Conservation (phyloP, 2,329 filamentous ascomycete genomes). For the Parafenestella ontariensis region DNA sequence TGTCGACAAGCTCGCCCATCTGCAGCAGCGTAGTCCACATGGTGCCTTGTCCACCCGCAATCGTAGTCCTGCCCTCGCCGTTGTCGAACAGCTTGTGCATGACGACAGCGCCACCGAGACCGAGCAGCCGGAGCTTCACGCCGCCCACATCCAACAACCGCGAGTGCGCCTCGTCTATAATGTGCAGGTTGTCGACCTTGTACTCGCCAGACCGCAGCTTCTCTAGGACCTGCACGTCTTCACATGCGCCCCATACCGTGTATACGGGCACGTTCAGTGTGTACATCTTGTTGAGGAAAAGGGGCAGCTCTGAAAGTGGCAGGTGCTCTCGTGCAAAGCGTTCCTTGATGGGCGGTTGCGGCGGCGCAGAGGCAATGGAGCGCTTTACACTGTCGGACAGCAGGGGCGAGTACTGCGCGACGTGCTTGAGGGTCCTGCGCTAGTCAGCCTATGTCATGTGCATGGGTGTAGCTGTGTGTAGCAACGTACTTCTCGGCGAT, state of each 20-base stretch:
- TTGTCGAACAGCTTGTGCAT: slow-evolving; percentile 99
- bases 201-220: slow-evolving; percentile 98
- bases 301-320: slow-evolving; percentile 88
- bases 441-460: slow-evolving; percentile 14
- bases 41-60: slow-evolving; percentile 95
- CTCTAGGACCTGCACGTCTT: slow-evolving; percentile 96
- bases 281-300: slow-evolving; percentile 85
- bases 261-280: slow-evolving; percentile 97
- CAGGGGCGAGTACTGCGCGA: slow-evolving; percentile 96
- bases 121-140: slow-evolving; percentile 92
- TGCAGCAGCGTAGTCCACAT: slow-evolving; percentile 99
- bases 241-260: slow-evolving; percentile 98
- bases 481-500: slow-evolving; percentile 92
- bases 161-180: slow-evolving; percentile 97
- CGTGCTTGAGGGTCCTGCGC: slow-evolving; percentile 89
- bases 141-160: slow-evolving; percentile 93
- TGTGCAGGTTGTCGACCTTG: slow-evolving; percentile 95
- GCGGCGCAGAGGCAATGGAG: slow-evolving; percentile 71
- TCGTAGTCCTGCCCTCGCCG: slow-evolving; percentile 95
- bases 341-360: slow-evolving; percentile 76
- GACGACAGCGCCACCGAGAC: slow-evolving; percentile 92
- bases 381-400: slow-evolving; percentile 78
- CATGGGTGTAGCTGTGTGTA: background rate
- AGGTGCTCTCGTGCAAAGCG: slow-evolving; percentile 83
- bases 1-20: slow-evolving; percentile 98